Conservation (phyloP, 2,329 filamentous ascomycete genomes). For the Phoma sp. region DNA sequence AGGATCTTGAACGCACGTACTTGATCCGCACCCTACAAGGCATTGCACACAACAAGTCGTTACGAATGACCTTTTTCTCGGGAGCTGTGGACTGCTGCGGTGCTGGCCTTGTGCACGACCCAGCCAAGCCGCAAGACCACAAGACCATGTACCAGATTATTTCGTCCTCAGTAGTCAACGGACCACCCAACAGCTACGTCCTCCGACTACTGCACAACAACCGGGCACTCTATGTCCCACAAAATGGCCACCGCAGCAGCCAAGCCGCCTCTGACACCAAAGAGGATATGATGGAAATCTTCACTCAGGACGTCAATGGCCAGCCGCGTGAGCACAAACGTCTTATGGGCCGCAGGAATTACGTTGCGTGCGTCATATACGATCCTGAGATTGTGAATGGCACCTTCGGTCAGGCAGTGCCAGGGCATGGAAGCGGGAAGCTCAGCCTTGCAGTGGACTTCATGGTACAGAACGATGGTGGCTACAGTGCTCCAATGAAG, state of each 20-base stretch:
- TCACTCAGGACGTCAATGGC: constrained; percentile 92
- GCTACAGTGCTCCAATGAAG: constrained; percentile 83
- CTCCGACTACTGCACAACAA: constrained; percentile 95
- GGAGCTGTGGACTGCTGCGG: constrained; percentile 91
- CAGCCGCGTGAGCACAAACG: constrained; percentile 81
- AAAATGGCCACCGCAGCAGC: constrained; percentile 76
- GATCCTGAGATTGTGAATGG: constrained; percentile 78
- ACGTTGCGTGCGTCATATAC: constrained; percentile 90
- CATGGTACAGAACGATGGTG: constrained; percentile 90
- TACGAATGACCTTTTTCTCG: constrained; percentile 96
- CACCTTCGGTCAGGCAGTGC: constrained; percentile 47
- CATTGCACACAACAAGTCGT: constrained; percentile 91
- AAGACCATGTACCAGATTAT: constrained; percentile 99
- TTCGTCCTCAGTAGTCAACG: constrained; percentile 88
- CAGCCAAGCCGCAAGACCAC: constrained; percentile 86
- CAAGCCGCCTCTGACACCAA: constrained; percentile 87
- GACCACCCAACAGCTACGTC: constrained; percentile 82
- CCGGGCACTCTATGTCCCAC: constrained; percentile 87
- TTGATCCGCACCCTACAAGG: constrained; percentile 94
- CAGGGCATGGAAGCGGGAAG: constrained; percentile 52
- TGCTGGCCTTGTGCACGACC: constrained; percentile 93
- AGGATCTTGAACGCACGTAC: constrained; percentile 94
- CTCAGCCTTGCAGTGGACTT: constrained; percentile 94
- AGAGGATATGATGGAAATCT: constrained; percentile 99
- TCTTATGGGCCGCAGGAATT: constrained; percentile 92